phyloP scores from a whole-genome alignment of 129 eudicot species.

The Helianthus annuus region HanXRQr2.0-SUNRISE NC_035447.2:117633725-117634224 shows the following conservation, averaged over 20 bases:
- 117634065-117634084: neutral
- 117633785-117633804: constrained; percentile 24
- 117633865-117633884: neutral
- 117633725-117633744: neutral
- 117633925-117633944: neutral
- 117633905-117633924: neutral
- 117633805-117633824: constrained; percentile 25
- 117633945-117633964: neutral
- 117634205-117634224: neutral
- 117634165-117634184: too few species aligned
- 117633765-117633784: constrained; percentile 9
- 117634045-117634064: constrained; percentile 2
- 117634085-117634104: neutral
- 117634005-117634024: constrained; percentile 15
- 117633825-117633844: constrained; percentile 31
- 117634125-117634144: too few species aligned
- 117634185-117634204: too few species aligned
- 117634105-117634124: neutral
- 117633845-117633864: constrained; percentile 33
- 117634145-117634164: too few species aligned
- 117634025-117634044: constrained; percentile 15
- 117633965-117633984: constrained; percentile 33
- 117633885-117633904: neutral
- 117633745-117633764: constrained; percentile 10
- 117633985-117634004: constrained; percentile 12